Percentiles rank a stretch among this genome's conserved stretches.
Evolutionary conservation across 208 protist species (phyloP).

Genomic region (Trypanosoma avium): DNA sequence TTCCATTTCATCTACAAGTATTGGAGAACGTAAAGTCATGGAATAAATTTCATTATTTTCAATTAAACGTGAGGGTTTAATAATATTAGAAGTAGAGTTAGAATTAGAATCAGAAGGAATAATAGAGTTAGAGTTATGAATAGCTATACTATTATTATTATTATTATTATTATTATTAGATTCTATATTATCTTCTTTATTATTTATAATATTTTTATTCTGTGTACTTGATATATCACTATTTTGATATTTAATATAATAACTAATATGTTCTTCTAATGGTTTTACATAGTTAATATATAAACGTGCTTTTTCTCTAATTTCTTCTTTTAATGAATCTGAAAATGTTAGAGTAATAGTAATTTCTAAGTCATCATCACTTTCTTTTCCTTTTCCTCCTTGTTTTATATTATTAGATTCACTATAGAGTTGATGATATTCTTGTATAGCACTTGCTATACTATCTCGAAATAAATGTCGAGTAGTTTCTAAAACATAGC

Average conservation of each 20-base stretch:
- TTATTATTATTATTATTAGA: neutral
- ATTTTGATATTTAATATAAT: slow-evolving; percentile 43
- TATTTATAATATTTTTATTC: slow-evolving; percentile 1
- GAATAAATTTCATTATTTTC: slow-evolving; percentile 20
- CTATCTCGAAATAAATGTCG: slow-evolving; percentile 46
- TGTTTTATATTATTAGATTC: neutral
- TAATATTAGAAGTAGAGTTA: slow-evolving; percentile 3
- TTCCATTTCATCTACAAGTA: slow-evolving; percentile 61
- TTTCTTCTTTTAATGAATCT: slow-evolving; percentile 42
- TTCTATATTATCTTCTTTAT: neutral
- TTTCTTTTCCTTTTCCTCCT: neutral
- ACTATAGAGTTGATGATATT: slow-evolving; percentile 23
- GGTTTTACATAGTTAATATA: slow-evolving; percentile 63
- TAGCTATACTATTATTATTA: neutral
- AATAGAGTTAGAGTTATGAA: neutral
- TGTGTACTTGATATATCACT: slow-evolving; percentile 12
- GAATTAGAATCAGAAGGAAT: slow-evolving; percentile 5
- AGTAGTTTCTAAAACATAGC: slow-evolving; percentile 66
- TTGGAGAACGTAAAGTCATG: slow-evolving; percentile 50
- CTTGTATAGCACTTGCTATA: slow-evolving; percentile 39
- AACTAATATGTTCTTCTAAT: slow-evolving; percentile 46
- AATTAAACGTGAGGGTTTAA: slow-evolving; percentile 21
- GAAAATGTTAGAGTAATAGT: slow-evolving; percentile 52
- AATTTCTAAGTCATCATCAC: slow-evolving; percentile 32
- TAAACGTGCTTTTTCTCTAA: slow-evolving; percentile 72